phyloP scores from a whole-genome alignment of 768 basidiomycete species.

The Suillus occidentalis region DNA sequence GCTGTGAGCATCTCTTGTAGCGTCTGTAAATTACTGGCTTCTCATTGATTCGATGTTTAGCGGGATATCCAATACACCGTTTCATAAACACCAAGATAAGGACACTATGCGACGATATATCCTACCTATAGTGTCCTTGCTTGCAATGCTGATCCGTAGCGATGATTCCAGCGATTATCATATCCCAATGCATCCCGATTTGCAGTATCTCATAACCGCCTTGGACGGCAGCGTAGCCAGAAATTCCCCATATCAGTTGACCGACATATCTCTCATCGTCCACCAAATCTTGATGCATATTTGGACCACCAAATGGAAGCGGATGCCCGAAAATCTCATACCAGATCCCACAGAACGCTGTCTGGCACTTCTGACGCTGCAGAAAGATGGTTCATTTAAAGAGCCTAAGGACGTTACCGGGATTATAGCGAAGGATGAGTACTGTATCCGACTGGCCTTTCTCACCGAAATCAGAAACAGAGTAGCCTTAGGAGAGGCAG shows the following conservation, averaged over 20 bases:
- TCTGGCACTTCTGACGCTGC: background rate
- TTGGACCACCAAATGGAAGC: background rate
- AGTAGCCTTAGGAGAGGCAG: no score
- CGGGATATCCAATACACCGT: background rate
- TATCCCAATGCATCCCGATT: no score
- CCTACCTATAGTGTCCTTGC: no score
- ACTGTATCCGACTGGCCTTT: background rate
- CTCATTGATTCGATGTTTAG: no score
- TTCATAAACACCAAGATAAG: background rate
- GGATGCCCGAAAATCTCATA: background rate
- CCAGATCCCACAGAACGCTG: background rate
- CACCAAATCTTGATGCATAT: no score
- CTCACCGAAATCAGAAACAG: background rate
- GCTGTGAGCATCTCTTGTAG: background rate
- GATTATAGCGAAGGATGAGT: background rate
- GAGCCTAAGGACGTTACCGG: background rate
- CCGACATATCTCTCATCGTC: no score
- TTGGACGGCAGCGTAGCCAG: no score
- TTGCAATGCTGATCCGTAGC: no score
- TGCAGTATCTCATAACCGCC: no score
- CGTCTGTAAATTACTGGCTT: no score
- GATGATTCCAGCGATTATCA: no score
- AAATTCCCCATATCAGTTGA: no score
- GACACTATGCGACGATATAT: background rate
- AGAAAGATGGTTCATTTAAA: background rate